phyloP scores from a whole-genome alignment of 2,329 filamentous ascomycete genomes.

The Rhytidhysteron rufulum region DNA sequence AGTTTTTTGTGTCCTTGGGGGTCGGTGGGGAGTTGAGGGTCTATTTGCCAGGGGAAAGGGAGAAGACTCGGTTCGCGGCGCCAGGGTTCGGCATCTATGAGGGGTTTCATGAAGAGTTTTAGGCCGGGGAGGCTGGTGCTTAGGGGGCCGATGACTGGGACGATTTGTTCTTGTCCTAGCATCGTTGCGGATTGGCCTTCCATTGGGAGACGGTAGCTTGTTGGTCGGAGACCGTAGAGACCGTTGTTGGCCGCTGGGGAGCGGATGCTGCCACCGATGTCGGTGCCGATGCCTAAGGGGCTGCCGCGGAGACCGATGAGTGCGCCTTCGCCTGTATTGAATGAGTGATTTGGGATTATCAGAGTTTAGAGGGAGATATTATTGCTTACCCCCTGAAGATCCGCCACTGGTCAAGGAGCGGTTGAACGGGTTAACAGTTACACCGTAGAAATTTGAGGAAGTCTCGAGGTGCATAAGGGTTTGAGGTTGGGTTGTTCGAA shows the following conservation, averaged over 20 bases:
- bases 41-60: slow-evolving; percentile 52
- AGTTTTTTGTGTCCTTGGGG: slow-evolving; percentile 36
- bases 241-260: slow-evolving; percentile 56
- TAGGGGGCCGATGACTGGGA: slow-evolving; percentile 50
- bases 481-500: slow-evolving; percentile 54
- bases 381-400: slow-evolving; percentile 51
- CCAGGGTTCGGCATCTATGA: slow-evolving; percentile 54
- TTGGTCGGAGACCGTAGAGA: slow-evolving; percentile 50
- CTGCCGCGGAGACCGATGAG: slow-evolving; percentile 50
- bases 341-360: too few species aligned
- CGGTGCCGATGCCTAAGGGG: slow-evolving; percentile 54
- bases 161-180: slow-evolving; percentile 42
- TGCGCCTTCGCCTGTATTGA: slow-evolving; percentile 58
- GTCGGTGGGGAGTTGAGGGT: slow-evolving; percentile 7
- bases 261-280: slow-evolving; percentile 52
- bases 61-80: slow-evolving; percentile 51
- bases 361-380: too few species aligned
- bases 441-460: slow-evolving; percentile 47
- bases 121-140: slow-evolving; percentile 50
- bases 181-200: slow-evolving; percentile 35
- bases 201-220: slow-evolving; percentile 36
- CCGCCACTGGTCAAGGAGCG: slow-evolving; percentile 49
- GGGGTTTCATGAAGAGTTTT: slow-evolving; percentile 47
- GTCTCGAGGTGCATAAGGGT: slow-evolving; percentile 53
- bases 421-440: slow-evolving; percentile 54